A percentile compares a stretch with the other conserved stretches of the same genome.
These are phyloP conservation scores for Zea mays DNA, from an alignment of 176 grass and related monocot genomes.

Conservation along the genomic window DNA sequence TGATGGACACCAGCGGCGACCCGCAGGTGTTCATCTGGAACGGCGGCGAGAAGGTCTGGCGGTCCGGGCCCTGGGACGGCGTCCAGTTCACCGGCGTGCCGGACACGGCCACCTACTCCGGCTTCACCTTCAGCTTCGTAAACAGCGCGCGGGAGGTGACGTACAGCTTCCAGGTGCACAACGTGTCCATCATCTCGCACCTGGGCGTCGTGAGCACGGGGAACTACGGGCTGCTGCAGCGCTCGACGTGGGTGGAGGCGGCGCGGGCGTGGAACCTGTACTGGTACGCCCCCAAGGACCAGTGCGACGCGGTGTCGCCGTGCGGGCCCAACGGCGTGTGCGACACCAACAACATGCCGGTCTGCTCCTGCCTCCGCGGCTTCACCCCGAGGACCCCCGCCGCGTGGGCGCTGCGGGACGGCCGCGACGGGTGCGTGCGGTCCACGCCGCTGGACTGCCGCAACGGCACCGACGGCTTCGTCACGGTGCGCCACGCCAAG, in stretches of 20 bases:
- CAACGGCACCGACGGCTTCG: constrained; percentile 49
- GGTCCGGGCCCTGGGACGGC: constrained; percentile 59
- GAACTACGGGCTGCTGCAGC: constrained; percentile 44
- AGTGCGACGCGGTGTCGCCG: constrained; percentile 53
- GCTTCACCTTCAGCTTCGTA: constrained; percentile 54
- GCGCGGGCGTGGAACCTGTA: constrained; percentile 42
- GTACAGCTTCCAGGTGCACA: constrained; percentile 55
- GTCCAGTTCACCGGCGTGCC: constrained; percentile 66
- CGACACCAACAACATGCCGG: constrained; percentile 38
- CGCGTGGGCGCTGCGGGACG: constrained; percentile 47
- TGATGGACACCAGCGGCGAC: constrained; percentile 49
- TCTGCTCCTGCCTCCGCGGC: constrained; percentile 51
- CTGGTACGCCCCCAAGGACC: constrained; percentile 64
- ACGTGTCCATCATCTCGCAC: constrained; percentile 45
- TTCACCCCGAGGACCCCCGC: constrained; percentile 44
- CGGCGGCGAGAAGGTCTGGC: constrained; percentile 34
- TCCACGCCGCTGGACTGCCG: constrained; percentile 42
- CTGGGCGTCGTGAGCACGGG: constrained; percentile 43
- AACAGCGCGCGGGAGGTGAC: constrained; percentile 45
- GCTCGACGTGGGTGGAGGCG: constrained; percentile 54
- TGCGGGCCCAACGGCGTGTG: constrained; percentile 61
- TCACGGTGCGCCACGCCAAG: constrained; percentile 49
- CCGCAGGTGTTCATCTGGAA: constrained; percentile 59
- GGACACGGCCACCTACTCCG: constrained; percentile 42
- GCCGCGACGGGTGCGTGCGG: constrained; percentile 49